Percentiles rank a stretch among this genome's conserved stretches.
phyloP scores from a whole-genome alignment of 2,329 filamentous ascomycete species.

The Penicillium sp. region DNA sequence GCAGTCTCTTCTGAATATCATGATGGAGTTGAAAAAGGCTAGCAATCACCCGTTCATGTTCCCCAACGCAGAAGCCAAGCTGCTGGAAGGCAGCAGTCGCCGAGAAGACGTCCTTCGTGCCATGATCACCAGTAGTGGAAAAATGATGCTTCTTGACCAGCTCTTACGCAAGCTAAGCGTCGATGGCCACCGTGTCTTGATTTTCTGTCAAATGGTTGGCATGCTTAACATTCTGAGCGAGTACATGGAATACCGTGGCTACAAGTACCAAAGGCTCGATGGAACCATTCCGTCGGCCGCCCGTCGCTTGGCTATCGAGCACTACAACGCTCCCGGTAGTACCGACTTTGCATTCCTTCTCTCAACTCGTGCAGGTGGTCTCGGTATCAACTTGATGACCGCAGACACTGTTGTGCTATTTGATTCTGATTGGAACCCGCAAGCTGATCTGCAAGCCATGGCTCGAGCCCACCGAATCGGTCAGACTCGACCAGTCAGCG shows the following conservation, averaged over 20 bases:
- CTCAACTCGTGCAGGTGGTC: conserved; percentile 90
- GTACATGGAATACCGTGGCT: conserved; percentile 89
- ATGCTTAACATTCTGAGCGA: conserved; percentile 97
- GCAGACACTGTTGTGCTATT: conserved; percentile 97
- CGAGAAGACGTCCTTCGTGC: conserved; percentile 90
- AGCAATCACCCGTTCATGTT: conserved; percentile 99
- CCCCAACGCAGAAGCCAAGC: conserved; percentile 85
- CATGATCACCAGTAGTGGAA: conserved; percentile 94
- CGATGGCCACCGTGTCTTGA: conserved; percentile 92
- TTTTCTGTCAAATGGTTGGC: conserved; percentile 99
- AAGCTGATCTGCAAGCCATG: conserved; percentile 98
- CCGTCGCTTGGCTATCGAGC: conserved; percentile 91
- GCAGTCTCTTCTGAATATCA: conserved; percentile 93
- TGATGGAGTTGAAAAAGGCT: conserved; percentile 99
- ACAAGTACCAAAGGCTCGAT: conserved; percentile 91
- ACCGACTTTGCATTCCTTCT: conserved; percentile 95
- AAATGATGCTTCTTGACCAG: conserved; percentile 98
- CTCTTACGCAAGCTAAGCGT: conserved; percentile 91
- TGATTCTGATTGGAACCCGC: conserved; percentile 95
- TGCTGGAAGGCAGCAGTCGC: conserved; percentile 75
- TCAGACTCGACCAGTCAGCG: conserved; percentile 92
- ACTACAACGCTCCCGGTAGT: conserved; percentile 96
- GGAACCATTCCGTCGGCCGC: conserved; percentile 89
- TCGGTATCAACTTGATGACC: conserved; percentile 99
- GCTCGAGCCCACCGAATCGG: conserved; percentile 96